These are phyloP conservation scores for Fomes fomentarius DNA, from an alignment of 1,284 basidiomycete species.

Conservation along the genomic window DNA sequence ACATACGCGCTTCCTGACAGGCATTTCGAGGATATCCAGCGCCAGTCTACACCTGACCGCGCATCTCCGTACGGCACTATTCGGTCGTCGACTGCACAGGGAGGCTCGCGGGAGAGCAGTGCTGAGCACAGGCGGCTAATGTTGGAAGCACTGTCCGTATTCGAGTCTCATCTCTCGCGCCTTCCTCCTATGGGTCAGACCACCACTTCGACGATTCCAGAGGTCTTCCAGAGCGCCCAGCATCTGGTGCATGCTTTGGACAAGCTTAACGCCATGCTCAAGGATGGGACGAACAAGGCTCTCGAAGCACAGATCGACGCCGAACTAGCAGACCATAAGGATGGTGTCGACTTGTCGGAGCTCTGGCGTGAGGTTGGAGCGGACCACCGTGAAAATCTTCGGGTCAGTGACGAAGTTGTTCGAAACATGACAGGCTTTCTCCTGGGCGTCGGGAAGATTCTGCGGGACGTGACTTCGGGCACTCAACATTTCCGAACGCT, in stretches of 20 bases:
- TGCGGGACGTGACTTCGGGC: conserved; percentile 55
- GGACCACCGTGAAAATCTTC: conserved; percentile 70
- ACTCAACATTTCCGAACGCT: conserved; percentile 49
- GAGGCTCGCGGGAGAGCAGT: conserved; percentile 29
- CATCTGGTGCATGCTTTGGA: conserved; percentile 67
- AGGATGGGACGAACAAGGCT: conserved; percentile 55
- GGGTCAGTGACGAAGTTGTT: conserved; percentile 76
- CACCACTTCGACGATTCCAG: conserved; percentile 46
- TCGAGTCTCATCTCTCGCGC: conserved; percentile 65
- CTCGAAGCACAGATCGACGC: conserved; percentile 74
- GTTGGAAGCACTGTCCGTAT: conserved; percentile 67
- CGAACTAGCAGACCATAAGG: conserved; percentile 55
- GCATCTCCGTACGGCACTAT: conserved; percentile 29
- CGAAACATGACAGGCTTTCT: conserved; percentile 73
- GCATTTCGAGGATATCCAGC: conserved; percentile 16
- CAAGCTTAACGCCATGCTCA: conserved; percentile 62
- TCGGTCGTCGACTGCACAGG: conserved; percentile 22
- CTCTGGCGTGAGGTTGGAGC: conserved; percentile 69
- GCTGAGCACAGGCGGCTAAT: conserved; percentile 69
- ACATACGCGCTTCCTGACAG: conserved; percentile 31
- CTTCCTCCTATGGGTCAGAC: conserved; percentile 47
- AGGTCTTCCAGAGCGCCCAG: conserved; percentile 62
- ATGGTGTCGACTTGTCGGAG: conserved; percentile 46
- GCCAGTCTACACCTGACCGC: conserved; percentile 20
- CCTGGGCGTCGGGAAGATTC: conserved; percentile 67